phyloP scores from a whole-genome alignment of 306 rosid species.

The Pyrus communis region DNA sequence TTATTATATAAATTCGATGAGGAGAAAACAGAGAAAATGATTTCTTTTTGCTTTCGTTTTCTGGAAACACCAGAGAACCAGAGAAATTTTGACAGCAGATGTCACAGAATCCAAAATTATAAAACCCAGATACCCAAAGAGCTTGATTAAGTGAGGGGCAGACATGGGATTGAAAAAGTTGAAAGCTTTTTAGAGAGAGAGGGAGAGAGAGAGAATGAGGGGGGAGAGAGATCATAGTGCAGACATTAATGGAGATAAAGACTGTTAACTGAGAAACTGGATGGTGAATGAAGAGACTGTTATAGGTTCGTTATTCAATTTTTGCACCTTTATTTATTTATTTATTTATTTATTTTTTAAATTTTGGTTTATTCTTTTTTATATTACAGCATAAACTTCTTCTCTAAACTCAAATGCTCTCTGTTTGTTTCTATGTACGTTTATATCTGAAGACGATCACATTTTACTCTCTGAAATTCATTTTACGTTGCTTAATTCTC shows the following conservation, averaged over 20 bases:
- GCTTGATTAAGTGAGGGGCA: neutral
- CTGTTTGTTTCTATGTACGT: neutral
- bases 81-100: no score
- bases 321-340: no score
- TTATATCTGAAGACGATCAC: no score
- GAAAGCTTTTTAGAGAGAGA: neutral
- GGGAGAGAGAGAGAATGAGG: neutral
- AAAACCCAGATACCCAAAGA: neutral
- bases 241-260: slow-evolving; percentile 8
- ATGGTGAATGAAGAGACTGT: no score
- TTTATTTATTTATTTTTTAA: no score
- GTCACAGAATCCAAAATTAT: no score
- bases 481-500: no score
- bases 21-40: slow-evolving; percentile 21
- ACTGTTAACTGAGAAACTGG: neutral
- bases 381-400: neutral
- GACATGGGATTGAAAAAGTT: neutral
- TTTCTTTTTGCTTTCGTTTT: no score
- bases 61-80: no score
- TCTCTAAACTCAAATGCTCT: neutral
- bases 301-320: no score
- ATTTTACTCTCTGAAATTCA: no score
- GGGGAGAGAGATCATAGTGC: neutral
- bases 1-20: slow-evolving; percentile 1
- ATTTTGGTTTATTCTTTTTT: no score